Evolutionary conservation across 2,329 filamentous ascomycete genomes (phyloP).

Genomic region (Colletotrichum neosansevieriae): DNA sequence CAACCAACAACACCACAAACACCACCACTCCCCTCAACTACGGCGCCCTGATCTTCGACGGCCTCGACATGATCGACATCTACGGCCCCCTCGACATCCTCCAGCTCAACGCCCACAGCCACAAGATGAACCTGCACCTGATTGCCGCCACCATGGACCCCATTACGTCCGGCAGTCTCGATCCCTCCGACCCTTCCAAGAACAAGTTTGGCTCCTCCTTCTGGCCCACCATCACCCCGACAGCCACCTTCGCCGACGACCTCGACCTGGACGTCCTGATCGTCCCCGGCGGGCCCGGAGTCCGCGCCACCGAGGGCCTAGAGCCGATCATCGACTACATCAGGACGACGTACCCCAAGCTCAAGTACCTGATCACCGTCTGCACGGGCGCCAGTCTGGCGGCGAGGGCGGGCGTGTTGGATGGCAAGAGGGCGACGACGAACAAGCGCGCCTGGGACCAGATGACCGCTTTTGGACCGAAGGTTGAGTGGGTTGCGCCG

Average conservation of each 20-base stretch:
- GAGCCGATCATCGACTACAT: constrained; percentile 55
- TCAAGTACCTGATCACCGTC: constrained; percentile 71
- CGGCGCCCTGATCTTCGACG: constrained; percentile 41
- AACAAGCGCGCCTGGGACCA: constrained; percentile 71
- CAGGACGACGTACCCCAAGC: constrained; percentile 54
- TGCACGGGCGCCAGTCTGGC: constrained; percentile 74
- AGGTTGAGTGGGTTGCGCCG: constrained; percentile 69
- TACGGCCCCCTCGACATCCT: constrained; percentile 43
- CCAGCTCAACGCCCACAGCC: constrained; percentile 38
- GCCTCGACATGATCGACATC: constrained; percentile 43
- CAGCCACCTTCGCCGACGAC: constrained; percentile 64
- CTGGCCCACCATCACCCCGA: constrained; percentile 53
- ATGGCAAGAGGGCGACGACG: constrained; percentile 72
- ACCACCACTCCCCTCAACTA: constrained; percentile 31
- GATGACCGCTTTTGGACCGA: constrained; percentile 59
- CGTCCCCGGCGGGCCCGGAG: constrained; percentile 73
- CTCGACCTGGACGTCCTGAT: constrained; percentile 73
- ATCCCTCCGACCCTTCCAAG: constrained; percentile 40
- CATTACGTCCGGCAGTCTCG: constrained; percentile 51
- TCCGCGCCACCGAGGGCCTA: constrained; percentile 49
- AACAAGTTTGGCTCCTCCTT: constrained; percentile 52
- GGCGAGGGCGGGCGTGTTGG: constrained; percentile 69
- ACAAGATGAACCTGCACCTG: constrained; percentile 53
- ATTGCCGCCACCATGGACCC: constrained; percentile 56
- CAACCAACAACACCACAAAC: neutral